Conservation (phyloP, 345 rosid genomes). For the Murraya paniculata region DNA sequence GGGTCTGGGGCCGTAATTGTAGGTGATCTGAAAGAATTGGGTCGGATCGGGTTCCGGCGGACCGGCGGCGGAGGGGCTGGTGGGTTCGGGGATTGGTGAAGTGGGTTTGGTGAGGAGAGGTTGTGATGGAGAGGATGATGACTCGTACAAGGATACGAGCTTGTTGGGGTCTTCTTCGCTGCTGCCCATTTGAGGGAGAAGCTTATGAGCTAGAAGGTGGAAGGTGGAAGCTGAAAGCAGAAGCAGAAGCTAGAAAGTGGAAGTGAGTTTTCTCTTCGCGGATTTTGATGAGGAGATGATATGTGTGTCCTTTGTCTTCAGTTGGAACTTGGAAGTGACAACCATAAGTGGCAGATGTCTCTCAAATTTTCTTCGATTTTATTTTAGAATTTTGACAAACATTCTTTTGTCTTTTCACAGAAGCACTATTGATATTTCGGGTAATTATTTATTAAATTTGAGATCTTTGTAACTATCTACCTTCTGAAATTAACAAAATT, state of each 20-base stretch:
- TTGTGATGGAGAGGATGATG: slow-evolving; percentile 49
- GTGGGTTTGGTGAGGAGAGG: slow-evolving; percentile 67
- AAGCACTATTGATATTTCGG: not conserved
- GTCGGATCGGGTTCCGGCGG: slow-evolving; percentile 54
- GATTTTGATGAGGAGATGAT: not conserved
- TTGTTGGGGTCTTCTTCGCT: slow-evolving; percentile 48
- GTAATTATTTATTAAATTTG: too few species aligned
- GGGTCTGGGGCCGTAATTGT: slow-evolving; percentile 64
- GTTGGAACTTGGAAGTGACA: not conserved
- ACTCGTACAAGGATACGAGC: slow-evolving; percentile 35
- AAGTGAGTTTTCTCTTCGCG: not conserved
- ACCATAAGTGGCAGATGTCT: not conserved
- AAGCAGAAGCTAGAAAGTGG: not conserved
- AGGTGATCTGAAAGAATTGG: slow-evolving; percentile 88
- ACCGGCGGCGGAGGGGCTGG: slow-evolving; percentile 20
- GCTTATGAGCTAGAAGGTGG: not conserved
- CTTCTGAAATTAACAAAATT: not conserved
- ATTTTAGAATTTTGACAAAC: not conserved
- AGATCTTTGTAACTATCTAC: not conserved
- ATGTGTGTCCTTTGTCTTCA: not conserved
- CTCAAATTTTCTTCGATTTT: not conserved
- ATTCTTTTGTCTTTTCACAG: not conserved
- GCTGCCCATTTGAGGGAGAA: slow-evolving; percentile 44
- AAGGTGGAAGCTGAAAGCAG: not conserved
- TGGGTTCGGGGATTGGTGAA: slow-evolving; percentile 37